Evolutionary conservation across 106 monocot genomes (phyloP).

Genomic region (Gastrodia elata): DNA sequence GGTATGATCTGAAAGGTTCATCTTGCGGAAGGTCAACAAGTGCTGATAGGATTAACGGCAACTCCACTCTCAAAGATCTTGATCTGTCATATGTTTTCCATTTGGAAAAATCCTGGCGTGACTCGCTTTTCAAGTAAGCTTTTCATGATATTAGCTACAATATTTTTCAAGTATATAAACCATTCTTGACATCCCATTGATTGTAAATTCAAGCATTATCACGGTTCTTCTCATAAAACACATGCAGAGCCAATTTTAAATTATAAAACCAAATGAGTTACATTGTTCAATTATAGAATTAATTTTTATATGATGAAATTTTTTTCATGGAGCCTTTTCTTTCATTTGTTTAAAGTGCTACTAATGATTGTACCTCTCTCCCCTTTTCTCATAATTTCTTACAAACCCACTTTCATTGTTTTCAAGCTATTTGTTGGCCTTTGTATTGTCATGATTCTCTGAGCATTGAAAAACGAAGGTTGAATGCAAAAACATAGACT

Average conservation of each 20-base stretch:
- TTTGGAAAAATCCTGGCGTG: constrained; percentile 88
- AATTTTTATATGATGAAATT: neutral
- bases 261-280: neutral
- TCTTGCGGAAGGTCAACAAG: constrained; percentile 71
- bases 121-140: constrained; percentile 74
- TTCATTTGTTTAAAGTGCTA: neutral
- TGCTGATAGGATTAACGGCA: constrained; percentile 56
- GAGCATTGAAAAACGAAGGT: no score
- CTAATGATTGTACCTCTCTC: neutral
- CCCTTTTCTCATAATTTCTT: neutral
- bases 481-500: no score
- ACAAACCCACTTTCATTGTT: neutral
- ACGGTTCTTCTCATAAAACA: neutral
- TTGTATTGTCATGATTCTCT: neutral
- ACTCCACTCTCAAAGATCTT: constrained; percentile 84
- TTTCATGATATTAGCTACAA: neutral
- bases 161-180: neutral
- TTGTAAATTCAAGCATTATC: neutral
- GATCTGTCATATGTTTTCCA: constrained; percentile 83
- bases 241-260: neutral
- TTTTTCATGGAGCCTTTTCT: neutral
- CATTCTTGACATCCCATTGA: neutral
- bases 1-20: constrained; percentile 94
- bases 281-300: neutral
- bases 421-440: neutral